Evolutionary conservation across 225 moss, liverwort and hornwort genomes (phyloP), one percentile per base, ranked within the genome.

Genomic region (Antitrichia curtipendula): DNA sequence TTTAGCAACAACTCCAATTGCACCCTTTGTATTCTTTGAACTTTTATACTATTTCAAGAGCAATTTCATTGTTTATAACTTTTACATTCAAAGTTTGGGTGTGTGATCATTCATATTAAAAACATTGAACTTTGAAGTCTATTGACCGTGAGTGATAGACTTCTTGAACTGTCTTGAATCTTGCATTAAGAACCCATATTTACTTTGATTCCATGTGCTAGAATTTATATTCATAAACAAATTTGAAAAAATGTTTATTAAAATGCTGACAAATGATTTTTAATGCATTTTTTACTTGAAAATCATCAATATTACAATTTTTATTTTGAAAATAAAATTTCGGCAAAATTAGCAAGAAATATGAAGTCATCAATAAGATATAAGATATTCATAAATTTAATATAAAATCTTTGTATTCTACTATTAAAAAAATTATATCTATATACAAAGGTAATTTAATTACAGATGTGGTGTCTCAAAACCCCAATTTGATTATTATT

Each of bases 401-500:
- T 13, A 38, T 38, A 7, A 23, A 68, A 7, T 23, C 22, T 68
- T 12, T 68, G 2, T 23, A 38, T 38, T 22, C 38, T 2, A 66
- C 22, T n/a, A n/a, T n/a, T 27, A 13, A 28, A 23, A 12, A 11
- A 19, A 6, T 12, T 20, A 6, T n/a, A n/a, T 4, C 21, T 21
- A n/a, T 31, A 3, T 20, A 21, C n/a, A n/a, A 38, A n/a, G 0
- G 2, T n/a, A 17, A n/a, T n/a, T 22, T 22, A 7, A 22, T 38
- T 22, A 23, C 7, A 68, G n/a, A 38, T 13, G 13, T 68, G 4
- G 23, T 22, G 4, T 23, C 4, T 38, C 12, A 23, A n/a, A 38
- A 4, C 1, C 3, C 1, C 0, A 0, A 1, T 10, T 23, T 7
- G 23, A 38, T 38, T n/a, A 11, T 20, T 65, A n/a, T 0, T 19